These are phyloP conservation scores for Plasmopara halstedii DNA, from an alignment of 352 stramenopile genomes.

Conservation along the genomic window DNA sequence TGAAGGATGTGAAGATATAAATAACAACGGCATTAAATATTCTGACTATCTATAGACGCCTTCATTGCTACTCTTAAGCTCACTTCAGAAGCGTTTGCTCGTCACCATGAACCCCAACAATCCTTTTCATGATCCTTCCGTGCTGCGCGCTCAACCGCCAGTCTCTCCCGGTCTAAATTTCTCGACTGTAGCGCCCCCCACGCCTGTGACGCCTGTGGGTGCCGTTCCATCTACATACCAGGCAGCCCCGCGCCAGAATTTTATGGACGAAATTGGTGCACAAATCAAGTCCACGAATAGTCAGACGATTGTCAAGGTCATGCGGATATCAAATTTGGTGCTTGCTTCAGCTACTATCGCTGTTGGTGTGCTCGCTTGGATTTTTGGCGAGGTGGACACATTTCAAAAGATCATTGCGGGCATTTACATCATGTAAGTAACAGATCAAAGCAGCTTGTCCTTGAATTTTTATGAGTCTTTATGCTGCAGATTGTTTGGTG, in stretches of 20 bases:
- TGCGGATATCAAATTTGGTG: constrained; percentile 71
- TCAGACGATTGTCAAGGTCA: constrained; percentile 72
- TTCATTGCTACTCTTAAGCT: background rate
- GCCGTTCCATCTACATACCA: constrained; percentile 16
- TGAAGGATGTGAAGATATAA: no score
- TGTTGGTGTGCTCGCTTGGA: constrained; percentile 66
- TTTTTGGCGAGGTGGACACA: constrained; percentile 65
- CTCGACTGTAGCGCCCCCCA: constrained; percentile 28
- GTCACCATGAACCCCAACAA: constrained; percentile 25
- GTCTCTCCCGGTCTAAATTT: constrained; percentile 13
- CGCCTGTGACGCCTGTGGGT: constrained; percentile 23
- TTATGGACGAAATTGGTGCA: constrained; percentile 79
- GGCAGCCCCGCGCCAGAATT: constrained; percentile 41
- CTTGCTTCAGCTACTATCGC: constrained; percentile 64
- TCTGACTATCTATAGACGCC: background rate
- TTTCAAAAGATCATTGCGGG: constrained; percentile 80
- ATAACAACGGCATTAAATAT: no score
- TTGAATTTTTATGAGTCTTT: background rate
- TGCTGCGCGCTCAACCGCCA: constrained; percentile 29
- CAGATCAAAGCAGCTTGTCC: background rate
- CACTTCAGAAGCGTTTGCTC: no score
- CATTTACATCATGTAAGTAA: constrained; percentile 82
- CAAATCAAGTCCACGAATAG: constrained; percentile 81
- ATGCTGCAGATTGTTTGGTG: constrained; percentile 59
- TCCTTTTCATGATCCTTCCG: constrained; percentile 35